phyloP scores from a whole-genome alignment of 2,329 filamentous ascomycete genomes.

The Botryotinia calthae region DNA sequence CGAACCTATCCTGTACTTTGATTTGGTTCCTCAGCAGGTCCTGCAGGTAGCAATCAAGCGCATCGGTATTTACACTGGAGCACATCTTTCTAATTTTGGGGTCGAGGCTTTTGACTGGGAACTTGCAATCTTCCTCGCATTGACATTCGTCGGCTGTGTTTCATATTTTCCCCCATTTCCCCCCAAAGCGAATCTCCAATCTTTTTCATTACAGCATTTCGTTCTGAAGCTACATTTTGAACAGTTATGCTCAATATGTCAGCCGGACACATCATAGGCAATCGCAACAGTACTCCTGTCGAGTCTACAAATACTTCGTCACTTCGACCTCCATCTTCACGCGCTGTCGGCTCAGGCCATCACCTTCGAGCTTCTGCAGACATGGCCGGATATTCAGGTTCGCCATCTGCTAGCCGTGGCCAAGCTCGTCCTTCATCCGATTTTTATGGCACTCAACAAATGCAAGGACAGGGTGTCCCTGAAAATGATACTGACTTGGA shows the following conservation, averaged over 20 bases:
- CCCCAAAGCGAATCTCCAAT: conserved; percentile 13
- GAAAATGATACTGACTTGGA: conserved; percentile 87
- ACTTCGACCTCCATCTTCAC: conserved; percentile 77
- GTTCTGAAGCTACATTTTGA: neutral
- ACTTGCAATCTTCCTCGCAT: conserved; percentile 29
- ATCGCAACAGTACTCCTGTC: conserved; percentile 89
- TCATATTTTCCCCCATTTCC: conserved; percentile 14
- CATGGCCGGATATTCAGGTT: conserved; percentile 77
- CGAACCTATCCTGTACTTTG: conserved; percentile 11
- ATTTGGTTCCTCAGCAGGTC: conserved; percentile 24
- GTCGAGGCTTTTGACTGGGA: conserved; percentile 22
- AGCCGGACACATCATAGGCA: conserved; percentile 57
- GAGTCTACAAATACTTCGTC: conserved; percentile 80
- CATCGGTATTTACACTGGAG: conserved; percentile 29
- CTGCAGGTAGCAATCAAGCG: conserved; percentile 29
- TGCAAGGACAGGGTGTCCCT: conserved; percentile 62
- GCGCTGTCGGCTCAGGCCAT: conserved; percentile 73
- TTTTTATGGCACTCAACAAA: conserved; percentile 76
- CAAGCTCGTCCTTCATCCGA: conserved; percentile 94
- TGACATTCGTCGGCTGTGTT: conserved; percentile 20
- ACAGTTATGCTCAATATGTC: conserved; percentile 51
- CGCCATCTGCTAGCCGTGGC: conserved; percentile 56
- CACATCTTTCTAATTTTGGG: conserved; percentile 30
- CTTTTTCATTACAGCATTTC: conserved; percentile 17
- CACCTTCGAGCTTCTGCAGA: conserved; percentile 94